Base-by-base conservation (phyloP, 2,329 filamentous ascomycete genomes). In the Neophaeococcomyces aloes region DNA sequence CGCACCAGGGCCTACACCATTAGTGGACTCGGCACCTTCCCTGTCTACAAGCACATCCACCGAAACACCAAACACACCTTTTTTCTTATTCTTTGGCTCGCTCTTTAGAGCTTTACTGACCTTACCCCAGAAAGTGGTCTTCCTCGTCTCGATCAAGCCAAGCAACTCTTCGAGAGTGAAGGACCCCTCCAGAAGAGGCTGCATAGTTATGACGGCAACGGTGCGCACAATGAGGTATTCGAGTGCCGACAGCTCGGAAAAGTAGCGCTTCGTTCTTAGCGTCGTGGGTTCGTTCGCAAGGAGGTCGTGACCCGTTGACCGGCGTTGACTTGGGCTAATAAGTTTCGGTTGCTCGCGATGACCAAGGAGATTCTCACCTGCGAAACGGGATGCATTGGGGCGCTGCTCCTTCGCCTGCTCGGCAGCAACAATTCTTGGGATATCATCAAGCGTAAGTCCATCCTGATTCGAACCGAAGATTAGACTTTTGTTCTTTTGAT, bases 181-280 rank as follows among this genome's bases (percentile, higher is more conserved):
- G 55, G 94, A 80, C 3, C 80, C 79, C 55, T 94, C 87, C 4
- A 98, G 72, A 62, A 96, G 72, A 5, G 91, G 87, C 53, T 94
- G 86, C 80, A 98, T 94, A 1, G 86, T 89, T 47, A 98, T 70
- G 4, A 98, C 91, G 7, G 91, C 91, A 45, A 96, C 79, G 57
- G 96, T 89, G 19, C 91, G 82, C 35, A 96, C 85, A 56, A 96
- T 96, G 62, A 98, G 96, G 60, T 95, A 96, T 60, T 98, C 91
- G 23, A 98, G 70, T 1, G 86, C 87, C 2, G 91, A 94, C 4
- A 98, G 74, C 60, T 98, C 91, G 0, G 91, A 95, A 61, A 98
- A 98, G 65, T 94, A 98, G 55, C 81, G 85, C 58, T 89, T 86
- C 1, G 64, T 72, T 65, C 59, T 72, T 47, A 74, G 69, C 4